phyloP scores from a whole-genome alignment of 352 stramenopile species.

The Poterioochromonas sp. region DNA sequence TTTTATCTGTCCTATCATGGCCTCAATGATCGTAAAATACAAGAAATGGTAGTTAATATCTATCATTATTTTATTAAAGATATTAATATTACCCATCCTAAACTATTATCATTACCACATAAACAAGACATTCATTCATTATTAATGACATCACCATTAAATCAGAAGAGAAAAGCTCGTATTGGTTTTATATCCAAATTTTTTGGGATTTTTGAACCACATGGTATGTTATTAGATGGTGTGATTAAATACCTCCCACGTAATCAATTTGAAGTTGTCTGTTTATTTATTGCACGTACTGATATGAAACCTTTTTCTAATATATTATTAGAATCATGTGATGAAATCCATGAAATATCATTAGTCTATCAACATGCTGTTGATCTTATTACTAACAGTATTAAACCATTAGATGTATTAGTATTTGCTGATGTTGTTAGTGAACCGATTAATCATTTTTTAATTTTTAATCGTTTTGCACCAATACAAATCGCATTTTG shows the following conservation, averaged over 20 bases:
- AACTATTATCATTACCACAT: neutral
- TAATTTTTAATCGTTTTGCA: slow-evolving; percentile 49
- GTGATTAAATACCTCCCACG: slow-evolving; percentile 46
- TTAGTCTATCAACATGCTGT: slow-evolving; percentile 36
- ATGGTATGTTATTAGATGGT: slow-evolving; percentile 55
- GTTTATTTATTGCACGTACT: slow-evolving; percentile 40
- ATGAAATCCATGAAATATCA: slow-evolving; percentile 42
- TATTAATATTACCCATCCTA: neutral
- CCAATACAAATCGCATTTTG: slow-evolving; percentile 53
- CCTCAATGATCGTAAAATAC: slow-evolving; percentile 45
- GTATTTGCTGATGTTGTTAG: slow-evolving; percentile 54
- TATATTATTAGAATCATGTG: slow-evolving; percentile 39
- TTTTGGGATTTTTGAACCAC: slow-evolving; percentile 52
- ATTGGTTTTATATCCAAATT: slow-evolving; percentile 57
- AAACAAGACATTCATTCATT: neutral
- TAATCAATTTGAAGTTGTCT: slow-evolving; percentile 40
- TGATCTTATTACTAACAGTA: slow-evolving; percentile 32
- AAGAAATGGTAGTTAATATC: slow-evolving; percentile 39
- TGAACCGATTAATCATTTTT: slow-evolving; percentile 51
- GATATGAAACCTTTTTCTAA: slow-evolving; percentile 31
- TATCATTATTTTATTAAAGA: slow-evolving; percentile 30
- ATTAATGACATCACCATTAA: neutral
- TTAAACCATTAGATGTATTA: slow-evolving; percentile 48
- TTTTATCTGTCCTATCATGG: slow-evolving; percentile 53
- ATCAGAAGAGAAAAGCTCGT: slow-evolving; percentile 33